phyloP scores from a whole-genome alignment of 108 stramenopile species.

The Cylindrotheca closterium region DNA sequence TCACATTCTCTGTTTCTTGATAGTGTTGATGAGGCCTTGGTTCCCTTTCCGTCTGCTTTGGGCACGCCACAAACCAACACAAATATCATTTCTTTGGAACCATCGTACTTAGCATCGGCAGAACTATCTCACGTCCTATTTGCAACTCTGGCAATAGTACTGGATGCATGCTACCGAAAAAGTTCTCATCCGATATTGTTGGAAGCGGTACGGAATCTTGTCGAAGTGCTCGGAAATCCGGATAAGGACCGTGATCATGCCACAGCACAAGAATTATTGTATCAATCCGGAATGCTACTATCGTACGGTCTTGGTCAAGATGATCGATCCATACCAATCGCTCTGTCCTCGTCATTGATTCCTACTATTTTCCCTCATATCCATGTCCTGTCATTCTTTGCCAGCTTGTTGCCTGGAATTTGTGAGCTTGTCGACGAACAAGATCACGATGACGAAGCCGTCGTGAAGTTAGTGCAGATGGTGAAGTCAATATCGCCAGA shows the following conservation, averaged over 20 bases:
- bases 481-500: background rate
- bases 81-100: constrained; percentile 43
- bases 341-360: constrained; percentile 47
- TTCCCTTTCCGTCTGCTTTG: constrained; percentile 27
- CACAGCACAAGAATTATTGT: constrained; percentile 2
- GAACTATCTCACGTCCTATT: constrained; percentile 3
- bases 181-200: constrained; percentile 4
- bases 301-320: constrained; percentile 35
- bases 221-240: background rate
- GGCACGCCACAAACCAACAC: constrained; percentile 4
- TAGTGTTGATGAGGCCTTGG: constrained; percentile 60
- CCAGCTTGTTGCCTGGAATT: constrained; percentile 56
- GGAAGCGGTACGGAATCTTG: background rate
- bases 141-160: constrained; percentile 31
- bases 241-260: background rate
- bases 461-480: background rate
- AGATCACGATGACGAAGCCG: background rate
- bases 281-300: constrained; percentile 6
- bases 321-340: constrained; percentile 52
- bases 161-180: constrained; percentile 22
- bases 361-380: constrained; percentile 62
- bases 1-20: constrained; percentile 54
- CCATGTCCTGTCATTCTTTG: constrained; percentile 52
- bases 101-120: constrained; percentile 17
- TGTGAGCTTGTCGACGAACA: constrained; percentile 1